Evolutionary conservation across 2,329 filamentous ascomycete genomes (phyloP).

Genomic region (Pyricularia pennisetigena): DNA sequence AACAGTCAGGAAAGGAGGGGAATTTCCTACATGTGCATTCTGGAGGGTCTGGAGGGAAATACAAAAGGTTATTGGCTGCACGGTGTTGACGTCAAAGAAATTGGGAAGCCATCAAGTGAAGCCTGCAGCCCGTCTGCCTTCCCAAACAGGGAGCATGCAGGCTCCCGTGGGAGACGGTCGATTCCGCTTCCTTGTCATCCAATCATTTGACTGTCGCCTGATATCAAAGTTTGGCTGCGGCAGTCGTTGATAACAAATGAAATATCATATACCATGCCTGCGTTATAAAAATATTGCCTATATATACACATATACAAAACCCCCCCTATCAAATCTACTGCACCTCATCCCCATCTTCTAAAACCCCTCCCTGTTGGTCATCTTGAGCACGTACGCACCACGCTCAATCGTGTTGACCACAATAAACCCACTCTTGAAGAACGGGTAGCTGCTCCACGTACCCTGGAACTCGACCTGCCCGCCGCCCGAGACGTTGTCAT

Average conservation of each 20-base stretch:
- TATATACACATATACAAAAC: background rate
- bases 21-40: background rate
- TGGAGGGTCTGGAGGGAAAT: background rate
- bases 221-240: no score
- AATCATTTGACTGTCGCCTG: background rate
- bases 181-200: background rate
- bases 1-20: background rate
- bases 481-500: conserved; percentile 26
- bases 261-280: background rate
- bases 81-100: background rate
- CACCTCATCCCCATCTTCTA: background rate
- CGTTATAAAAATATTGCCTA: background rate
- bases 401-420: conserved; percentile 39
- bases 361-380: conserved; percentile 2
- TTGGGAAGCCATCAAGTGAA: background rate
- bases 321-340: background rate
- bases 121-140: background rate
- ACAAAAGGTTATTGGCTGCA: background rate
- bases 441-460: conserved; percentile 34
- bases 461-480: conserved; percentile 26
- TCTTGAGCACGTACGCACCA: conserved; percentile 26
- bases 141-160: background rate
- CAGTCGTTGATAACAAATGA: background rate
- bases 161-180: background rate
- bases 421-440: conserved; percentile 26